phyloP scores from a whole-genome alignment of 306 rosid genomes.

The Elaeagnus macrophylla region DNA sequence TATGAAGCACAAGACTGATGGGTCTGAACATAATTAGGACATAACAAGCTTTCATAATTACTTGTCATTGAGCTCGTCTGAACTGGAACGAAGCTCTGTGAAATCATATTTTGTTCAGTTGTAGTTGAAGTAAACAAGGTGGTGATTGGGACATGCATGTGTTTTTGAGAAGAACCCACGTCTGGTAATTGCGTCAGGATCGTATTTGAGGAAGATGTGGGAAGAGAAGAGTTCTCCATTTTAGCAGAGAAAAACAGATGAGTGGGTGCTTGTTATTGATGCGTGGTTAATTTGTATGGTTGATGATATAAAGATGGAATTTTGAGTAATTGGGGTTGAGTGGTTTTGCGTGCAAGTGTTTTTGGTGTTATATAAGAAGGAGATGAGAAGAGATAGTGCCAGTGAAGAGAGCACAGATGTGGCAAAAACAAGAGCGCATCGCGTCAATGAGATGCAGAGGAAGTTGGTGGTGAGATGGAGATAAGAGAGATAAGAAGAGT shows the following conservation, averaged over 20 bases:
- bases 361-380: background rate
- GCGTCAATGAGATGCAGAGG: conserved; percentile 11
- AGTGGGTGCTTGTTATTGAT: background rate
- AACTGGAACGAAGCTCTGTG: no score
- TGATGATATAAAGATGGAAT: background rate
- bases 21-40: no score
- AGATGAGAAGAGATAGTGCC: conserved; percentile 11
- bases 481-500: background rate
- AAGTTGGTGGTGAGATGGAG: background rate
- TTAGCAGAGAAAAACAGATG: background rate
- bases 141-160: background rate
- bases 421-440: conserved; percentile 20
- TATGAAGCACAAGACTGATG: background rate
- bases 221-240: conserved; percentile 20
- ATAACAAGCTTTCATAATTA: no score
- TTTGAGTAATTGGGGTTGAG: background rate
- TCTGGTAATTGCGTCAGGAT: background rate
- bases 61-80: no score
- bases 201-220: background rate
- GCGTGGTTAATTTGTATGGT: background rate
- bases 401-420: conserved; percentile 22
- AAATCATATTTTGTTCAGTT: no score
- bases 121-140: background rate
- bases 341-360: background rate
- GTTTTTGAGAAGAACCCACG: no score